phyloP scores from a whole-genome alignment of 192 early-diverging fungal genomes.

The Anaeromyces robustus region DNA sequence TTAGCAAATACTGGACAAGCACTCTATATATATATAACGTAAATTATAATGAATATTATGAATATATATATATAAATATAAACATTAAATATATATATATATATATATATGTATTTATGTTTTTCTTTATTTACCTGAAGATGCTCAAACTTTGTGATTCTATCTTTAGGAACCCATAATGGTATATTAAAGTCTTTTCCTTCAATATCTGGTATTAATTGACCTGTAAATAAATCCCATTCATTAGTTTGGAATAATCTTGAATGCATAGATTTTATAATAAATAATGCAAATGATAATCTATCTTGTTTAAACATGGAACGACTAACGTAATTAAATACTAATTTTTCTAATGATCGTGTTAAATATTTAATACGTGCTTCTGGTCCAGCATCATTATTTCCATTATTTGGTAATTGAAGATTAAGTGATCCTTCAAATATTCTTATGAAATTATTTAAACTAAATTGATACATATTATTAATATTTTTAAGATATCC shows the following conservation, averaged over 20 bases:
- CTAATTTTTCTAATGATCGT: constrained; percentile 20
- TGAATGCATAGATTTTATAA: constrained; percentile 17
- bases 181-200: constrained; percentile 12
- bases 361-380: constrained; percentile 23
- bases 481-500: constrained; percentile 28
- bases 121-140: constrained; percentile 4
- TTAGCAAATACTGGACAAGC: background rate
- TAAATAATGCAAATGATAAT: constrained; percentile 30
- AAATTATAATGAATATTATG: too few relatives aligned
- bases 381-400: constrained; percentile 8
- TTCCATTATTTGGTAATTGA: constrained; percentile 17
- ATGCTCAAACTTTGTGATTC: constrained; percentile 6
- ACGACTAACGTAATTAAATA: constrained; percentile 5
- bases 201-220: constrained; percentile 13
- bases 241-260: constrained; percentile 26
- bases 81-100: too few relatives aligned
- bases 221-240: constrained; percentile 28
- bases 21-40: too few relatives aligned
- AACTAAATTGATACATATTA: constrained; percentile 39
- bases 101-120: background rate
- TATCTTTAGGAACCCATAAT: constrained; percentile 25
- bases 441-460: constrained; percentile 22
- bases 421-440: constrained; percentile 21
- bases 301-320: constrained; percentile 35
- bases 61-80: too few relatives aligned